phyloP scores from a whole-genome alignment of 2,329 filamentous ascomycete genomes.

The Ceratocystiopsis minuta region DNA sequence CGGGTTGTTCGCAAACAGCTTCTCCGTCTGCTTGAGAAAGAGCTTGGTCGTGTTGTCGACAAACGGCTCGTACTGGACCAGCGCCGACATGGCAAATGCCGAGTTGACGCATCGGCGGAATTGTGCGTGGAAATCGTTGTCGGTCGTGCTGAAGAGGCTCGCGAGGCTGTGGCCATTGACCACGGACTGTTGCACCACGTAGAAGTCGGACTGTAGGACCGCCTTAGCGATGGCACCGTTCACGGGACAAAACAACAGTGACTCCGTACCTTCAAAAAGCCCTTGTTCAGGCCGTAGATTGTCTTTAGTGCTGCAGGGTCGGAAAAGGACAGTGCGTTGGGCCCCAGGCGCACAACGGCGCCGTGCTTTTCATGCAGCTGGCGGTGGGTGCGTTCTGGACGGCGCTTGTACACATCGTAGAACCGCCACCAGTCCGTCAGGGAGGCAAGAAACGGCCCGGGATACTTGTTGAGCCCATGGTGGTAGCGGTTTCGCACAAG shows the following conservation, averaged over 20 bases:
- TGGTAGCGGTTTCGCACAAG: slow-evolving; percentile 31
- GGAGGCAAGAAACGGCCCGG: slow-evolving; percentile 51
- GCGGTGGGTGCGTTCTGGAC: slow-evolving; percentile 50
- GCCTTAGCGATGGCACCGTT: neutral
- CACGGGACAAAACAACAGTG: neutral
- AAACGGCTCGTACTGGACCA: slow-evolving; percentile 64
- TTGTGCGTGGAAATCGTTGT: slow-evolving; percentile 58
- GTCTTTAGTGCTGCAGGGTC: slow-evolving; percentile 54
- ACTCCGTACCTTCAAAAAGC: slow-evolving; percentile 49
- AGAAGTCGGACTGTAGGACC: slow-evolving; percentile 50
- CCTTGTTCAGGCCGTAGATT: slow-evolving; percentile 72
- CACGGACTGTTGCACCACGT: slow-evolving; percentile 59
- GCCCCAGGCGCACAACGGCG: slow-evolving; percentile 56
- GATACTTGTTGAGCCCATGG: slow-evolving; percentile 49
- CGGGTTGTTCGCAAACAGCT: slow-evolving; percentile 28
- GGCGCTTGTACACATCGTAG: slow-evolving; percentile 44
- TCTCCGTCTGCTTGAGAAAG: slow-evolving; percentile 46
- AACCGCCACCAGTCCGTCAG: slow-evolving; percentile 60
- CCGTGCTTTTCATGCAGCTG: slow-evolving; percentile 53
- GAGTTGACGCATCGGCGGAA: slow-evolving; percentile 59
- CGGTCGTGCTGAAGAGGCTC: slow-evolving; percentile 59
- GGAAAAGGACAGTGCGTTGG: slow-evolving; percentile 56
- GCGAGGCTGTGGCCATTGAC: slow-evolving; percentile 48
- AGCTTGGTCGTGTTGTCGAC: slow-evolving; percentile 58
- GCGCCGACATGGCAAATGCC: slow-evolving; percentile 59